These are phyloP conservation scores for Cercospora zeina DNA, from an alignment of 2,329 filamentous ascomycete genomes.

Conservation along the genomic window DNA sequence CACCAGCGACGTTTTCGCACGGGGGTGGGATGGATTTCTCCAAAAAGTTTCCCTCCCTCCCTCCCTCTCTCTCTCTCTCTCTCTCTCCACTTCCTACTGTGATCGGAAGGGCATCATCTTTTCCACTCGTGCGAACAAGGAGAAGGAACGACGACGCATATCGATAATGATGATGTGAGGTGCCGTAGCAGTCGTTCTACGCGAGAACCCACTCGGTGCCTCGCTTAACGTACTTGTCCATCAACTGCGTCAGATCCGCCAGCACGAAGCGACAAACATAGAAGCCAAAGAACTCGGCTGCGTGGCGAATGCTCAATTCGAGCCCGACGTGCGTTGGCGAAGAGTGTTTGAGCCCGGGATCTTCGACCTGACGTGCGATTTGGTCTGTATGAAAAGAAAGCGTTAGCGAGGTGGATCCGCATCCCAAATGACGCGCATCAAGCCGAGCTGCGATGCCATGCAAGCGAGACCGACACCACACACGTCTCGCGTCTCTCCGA, in stretches of 20 bases:
- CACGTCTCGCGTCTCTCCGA: background rate
- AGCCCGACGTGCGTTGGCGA: conserved; percentile 94
- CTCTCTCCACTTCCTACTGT: background rate
- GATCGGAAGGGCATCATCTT: background rate
- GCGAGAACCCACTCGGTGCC: conserved; percentile 89
- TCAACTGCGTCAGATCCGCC: conserved; percentile 74
- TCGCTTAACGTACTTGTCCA: conserved; percentile 97
- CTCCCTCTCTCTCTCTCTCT: no score
- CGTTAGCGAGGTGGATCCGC: conserved; percentile 20
- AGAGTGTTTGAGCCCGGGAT: conserved; percentile 85
- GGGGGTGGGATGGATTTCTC: no score
- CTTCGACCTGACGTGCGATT: conserved; percentile 93
- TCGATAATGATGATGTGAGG: background rate
- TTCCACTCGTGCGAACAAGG: no score
- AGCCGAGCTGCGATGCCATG: conserved; percentile 17
- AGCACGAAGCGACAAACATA: conserved; percentile 96
- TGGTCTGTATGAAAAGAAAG: conserved; percentile 63
- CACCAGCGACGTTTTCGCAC: no score
- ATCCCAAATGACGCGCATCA: conserved; percentile 16
- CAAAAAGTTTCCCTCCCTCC: no score
- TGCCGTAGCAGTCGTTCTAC: conserved; percentile 36
- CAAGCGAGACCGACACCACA: conserved; percentile 19
- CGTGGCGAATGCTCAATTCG: conserved; percentile 88
- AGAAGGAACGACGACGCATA: no score
- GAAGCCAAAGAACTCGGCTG: conserved; percentile 96